Conservation (phyloP, 768 basidiomycete genomes). For the Porphyrellus cyaneotinctus region DNA sequence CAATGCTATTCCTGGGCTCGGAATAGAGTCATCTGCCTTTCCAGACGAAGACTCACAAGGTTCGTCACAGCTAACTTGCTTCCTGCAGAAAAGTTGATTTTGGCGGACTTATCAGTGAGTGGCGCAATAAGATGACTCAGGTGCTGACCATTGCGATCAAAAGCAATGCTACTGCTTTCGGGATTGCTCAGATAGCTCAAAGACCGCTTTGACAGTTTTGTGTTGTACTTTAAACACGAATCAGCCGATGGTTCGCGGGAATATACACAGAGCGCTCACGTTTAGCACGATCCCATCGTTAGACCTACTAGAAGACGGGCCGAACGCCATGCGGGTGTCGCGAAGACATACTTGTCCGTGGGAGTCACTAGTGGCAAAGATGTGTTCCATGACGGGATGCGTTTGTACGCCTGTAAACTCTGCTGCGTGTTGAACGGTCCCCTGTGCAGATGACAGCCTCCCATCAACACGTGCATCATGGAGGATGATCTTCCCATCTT, state of each 20-base stretch:
- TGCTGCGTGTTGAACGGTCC: slow-evolving; percentile 46
- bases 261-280: slow-evolving; percentile 3
- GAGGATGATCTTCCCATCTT: slow-evolving; percentile 63
- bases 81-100: slow-evolving; percentile 37
- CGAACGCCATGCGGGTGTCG: slow-evolving; percentile 73
- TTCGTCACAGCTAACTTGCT: slow-evolving; percentile 61
- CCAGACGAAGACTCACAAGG: slow-evolving; percentile 42
- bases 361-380: slow-evolving; percentile 64
- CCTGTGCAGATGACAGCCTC: slow-evolving; percentile 39
- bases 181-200: slow-evolving; percentile 47
- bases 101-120: not conserved
- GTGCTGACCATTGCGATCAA: slow-evolving; percentile 59
- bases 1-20: slow-evolving; percentile 45
- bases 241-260: slow-evolving; percentile 22
- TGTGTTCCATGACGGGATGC: slow-evolving; percentile 63
- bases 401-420: slow-evolving; percentile 65
- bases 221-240: slow-evolving; percentile 41
- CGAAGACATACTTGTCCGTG: slow-evolving; percentile 60
- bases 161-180: slow-evolving; percentile 63
- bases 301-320: slow-evolving; percentile 41
- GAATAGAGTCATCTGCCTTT: not conserved
- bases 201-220: slow-evolving; percentile 42
- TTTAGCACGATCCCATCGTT: slow-evolving; percentile 52
- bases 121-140: not conserved
- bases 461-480: slow-evolving; percentile 52